Conservation (phyloP, 805 yeast genomes). For the Yamadazyma phyllophila region DNA sequence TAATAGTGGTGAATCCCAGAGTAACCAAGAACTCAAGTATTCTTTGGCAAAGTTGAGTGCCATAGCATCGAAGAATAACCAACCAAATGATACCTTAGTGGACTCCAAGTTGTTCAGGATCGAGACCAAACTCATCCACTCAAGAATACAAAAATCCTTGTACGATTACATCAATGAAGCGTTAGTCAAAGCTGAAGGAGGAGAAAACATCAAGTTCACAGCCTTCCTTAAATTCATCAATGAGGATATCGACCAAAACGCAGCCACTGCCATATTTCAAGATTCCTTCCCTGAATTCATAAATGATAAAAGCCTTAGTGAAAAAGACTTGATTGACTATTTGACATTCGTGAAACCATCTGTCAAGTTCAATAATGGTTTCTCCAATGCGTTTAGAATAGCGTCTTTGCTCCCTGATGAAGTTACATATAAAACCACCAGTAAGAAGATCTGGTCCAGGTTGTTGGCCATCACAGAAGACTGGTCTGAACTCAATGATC, state of each 20-base stretch:
- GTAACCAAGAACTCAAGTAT: constrained; percentile 53
- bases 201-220: constrained; percentile 11
- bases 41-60: constrained; percentile 72
- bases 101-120: constrained; percentile 39
- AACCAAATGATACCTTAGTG: constrained; percentile 8
- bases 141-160: constrained; percentile 48
- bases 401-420: constrained; percentile 40
- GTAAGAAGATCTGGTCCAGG: constrained; percentile 54
- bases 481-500: constrained; percentile 42
- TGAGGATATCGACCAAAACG: constrained; percentile 11
- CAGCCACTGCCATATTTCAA: constrained; percentile 18
- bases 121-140: constrained; percentile 47
- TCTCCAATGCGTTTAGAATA: constrained; percentile 49
- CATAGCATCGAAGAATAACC: constrained; percentile 36
- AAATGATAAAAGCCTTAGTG: constrained; percentile 36
- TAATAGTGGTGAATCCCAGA: constrained; percentile 37
- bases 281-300: constrained; percentile 29
- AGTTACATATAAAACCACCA: constrained; percentile 17
- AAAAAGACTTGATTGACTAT: constrained; percentile 50
- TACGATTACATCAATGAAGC: constrained; percentile 15
- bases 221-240: constrained; percentile 19
- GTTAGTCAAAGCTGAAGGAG: constrained; percentile 7
- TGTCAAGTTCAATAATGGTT: constrained; percentile 18
- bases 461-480: constrained; percentile 49
- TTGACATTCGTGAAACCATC: constrained; percentile 45